Evolutionary conservation across 768 basidiomycete genomes (phyloP).

Genomic region (Boletus eberwhitei): DNA sequence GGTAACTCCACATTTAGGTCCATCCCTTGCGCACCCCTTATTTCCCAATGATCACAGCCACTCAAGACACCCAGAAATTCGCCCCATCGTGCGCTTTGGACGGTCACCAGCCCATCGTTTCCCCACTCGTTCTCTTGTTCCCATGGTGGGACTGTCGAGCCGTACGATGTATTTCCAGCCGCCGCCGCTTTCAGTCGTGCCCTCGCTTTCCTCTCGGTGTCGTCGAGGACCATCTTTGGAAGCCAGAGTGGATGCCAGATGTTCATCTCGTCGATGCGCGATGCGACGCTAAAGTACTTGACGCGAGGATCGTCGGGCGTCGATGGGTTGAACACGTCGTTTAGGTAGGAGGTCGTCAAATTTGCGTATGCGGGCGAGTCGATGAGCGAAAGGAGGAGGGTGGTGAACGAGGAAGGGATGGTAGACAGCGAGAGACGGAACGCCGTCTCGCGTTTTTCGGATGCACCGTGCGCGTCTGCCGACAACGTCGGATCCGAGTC

Average conservation of each 20-base stretch:
- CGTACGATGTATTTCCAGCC: conserved; percentile 1
- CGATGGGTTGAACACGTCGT: conserved; percentile 73
- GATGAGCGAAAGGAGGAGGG: conserved; percentile 80
- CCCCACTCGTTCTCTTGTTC: conserved; percentile 61
- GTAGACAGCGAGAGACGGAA: conserved; percentile 53
- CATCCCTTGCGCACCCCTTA: conserved; percentile 82
- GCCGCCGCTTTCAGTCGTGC: conserved; percentile 35
- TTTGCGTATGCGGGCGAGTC: conserved; percentile 98
- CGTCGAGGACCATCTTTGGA: conserved; percentile 91
- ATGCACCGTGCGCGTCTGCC: neutral
- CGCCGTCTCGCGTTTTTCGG: conserved; percentile 31
- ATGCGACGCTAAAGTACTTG: conserved; percentile 90
- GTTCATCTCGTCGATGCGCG: conserved; percentile 59
- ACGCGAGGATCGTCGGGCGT: conserved; percentile 79
- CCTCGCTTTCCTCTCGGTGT: conserved; percentile 64
- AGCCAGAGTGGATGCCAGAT: conserved; percentile 97
- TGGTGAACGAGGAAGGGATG: conserved; percentile 81
- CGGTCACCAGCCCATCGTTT: conserved; percentile 88
- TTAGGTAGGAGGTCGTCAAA: conserved; percentile 80
- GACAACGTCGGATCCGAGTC: neutral
- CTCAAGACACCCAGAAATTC: conserved; percentile 90
- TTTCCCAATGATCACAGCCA: conserved; percentile 94
- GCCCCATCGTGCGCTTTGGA: conserved; percentile 95
- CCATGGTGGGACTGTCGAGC: conserved; percentile 39
- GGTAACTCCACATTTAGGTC: conserved; percentile 62